Evolutionary conservation across 331 rosid genomes (phyloP), one percentile per base, ranked within the genome.

Genomic region (Saraca asoca): DNA sequence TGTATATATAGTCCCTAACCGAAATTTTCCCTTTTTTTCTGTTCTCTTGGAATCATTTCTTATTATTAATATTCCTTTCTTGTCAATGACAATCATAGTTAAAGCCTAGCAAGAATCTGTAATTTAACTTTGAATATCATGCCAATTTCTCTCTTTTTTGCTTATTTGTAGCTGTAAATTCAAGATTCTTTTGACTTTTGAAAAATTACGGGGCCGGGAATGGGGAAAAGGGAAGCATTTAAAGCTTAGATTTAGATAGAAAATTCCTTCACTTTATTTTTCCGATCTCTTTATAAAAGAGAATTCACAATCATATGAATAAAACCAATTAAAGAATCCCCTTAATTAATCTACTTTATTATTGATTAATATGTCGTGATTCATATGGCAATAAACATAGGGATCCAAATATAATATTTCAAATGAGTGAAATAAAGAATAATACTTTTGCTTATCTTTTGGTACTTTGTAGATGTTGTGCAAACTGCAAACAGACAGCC

Each of bases 261-360:
- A 6, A 33, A 7, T 53, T 39, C 48, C 41, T 58, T 31, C 56
- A 9, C 60, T 65, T 74, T 58, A 18, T 16, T 42, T 44, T 43
- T 51, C 31, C 42, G 16, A 13, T 12, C 18, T 18, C 69, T 67
- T 67, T 60, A 34, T 39, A 51, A 74, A 74, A 74, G 69, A 41
- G 43, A 62, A 52, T 42, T 41, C 64, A 42, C 17, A 52, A 19
- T 53, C 13, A 14, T 39, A 31, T 8, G 66, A 61, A 34, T 5
- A 34, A 43, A 31, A 5, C n/a, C 58, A 24, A 24, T 24, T 24
- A 24, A 24, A 1, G 31, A 24, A 24, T 24, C 31, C 1, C 1
- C 1, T 24, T 1, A 24, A 24, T 24, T 24, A 24, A 24, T 24
- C 31, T 1, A 1, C 31, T 24, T 24, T 1, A 24, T 24, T 24